Conservation (phyloP, 352 stramenopile species). For the Globisporangium apiculatum region DNA sequence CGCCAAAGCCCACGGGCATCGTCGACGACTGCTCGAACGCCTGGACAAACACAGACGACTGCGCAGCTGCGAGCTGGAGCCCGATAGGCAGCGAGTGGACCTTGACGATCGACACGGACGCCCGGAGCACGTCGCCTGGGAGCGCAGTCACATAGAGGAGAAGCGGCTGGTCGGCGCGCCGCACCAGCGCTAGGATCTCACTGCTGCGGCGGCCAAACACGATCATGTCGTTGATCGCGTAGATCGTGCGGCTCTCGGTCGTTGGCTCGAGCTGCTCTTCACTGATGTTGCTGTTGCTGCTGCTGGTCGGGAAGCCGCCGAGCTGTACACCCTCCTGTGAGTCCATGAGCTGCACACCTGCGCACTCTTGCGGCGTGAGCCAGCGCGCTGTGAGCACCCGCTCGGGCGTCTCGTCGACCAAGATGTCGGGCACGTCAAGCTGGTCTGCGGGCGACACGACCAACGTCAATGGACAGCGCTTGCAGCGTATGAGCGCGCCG, state of each 20-base stretch:
- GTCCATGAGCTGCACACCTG: conserved; percentile 6
- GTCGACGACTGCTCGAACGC: conserved; percentile 23
- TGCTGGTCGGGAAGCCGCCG: not conserved
- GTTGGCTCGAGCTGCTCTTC: not conserved
- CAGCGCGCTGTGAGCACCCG: conserved; percentile 5
- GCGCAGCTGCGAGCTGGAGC: conserved; percentile 26
- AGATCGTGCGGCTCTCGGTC: conserved; percentile 19
- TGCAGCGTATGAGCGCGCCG: conserved; percentile 35
- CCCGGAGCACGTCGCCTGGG: conserved; percentile 40
- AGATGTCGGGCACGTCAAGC: conserved; percentile 43
- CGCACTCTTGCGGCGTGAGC: conserved; percentile 11
- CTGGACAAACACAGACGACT: conserved; percentile 41
- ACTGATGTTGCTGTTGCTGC: not conserved
- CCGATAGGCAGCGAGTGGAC: conserved; percentile 30
- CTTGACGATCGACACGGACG: conserved; percentile 63
- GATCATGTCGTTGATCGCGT: conserved; percentile 48
- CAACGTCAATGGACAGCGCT: conserved; percentile 41
- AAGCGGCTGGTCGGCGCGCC: conserved; percentile 22
- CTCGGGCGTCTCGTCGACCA: conserved; percentile 12
- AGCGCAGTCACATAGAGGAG: conserved; percentile 38
- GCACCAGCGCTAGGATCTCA: conserved; percentile 32
- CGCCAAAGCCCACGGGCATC: conserved; percentile 31
- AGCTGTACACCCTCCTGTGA: conserved; percentile 13
- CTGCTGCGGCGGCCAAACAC: conserved; percentile 34
- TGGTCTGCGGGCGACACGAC: conserved; percentile 32